Percentiles rank a stretch among this genome's conserved stretches.
Conservation (phyloP, 2,329 filamentous ascomycete species). For the Cryphonectria naterciae region DNA sequence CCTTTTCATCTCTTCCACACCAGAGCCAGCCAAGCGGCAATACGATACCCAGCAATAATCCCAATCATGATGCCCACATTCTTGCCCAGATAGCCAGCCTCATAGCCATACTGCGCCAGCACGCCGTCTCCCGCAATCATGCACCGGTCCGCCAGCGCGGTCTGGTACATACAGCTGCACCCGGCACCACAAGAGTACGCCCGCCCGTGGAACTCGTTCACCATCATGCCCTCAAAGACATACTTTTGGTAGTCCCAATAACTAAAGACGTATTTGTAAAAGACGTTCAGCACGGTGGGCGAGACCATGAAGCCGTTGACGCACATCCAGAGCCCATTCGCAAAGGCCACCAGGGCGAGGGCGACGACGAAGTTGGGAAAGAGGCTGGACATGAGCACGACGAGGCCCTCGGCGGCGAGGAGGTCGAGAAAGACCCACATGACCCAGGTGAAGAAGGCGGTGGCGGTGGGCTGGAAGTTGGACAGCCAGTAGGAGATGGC, state of each 20-base stretch:
- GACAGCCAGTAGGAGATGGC: conserved; percentile 78
- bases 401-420: conserved; percentile 78
- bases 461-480: conserved; percentile 69
- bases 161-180: conserved; percentile 74
- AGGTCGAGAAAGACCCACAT: conserved; percentile 87
- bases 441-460: conserved; percentile 76
- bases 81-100: conserved; percentile 62
- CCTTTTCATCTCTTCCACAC: conserved; percentile 37
- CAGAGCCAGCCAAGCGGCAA: conserved; percentile 69
- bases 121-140: conserved; percentile 73
- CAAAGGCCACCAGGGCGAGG: conserved; percentile 79
- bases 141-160: conserved; percentile 64
- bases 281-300: conserved; percentile 73
- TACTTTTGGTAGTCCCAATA: conserved; percentile 89
- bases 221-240: conserved; percentile 92
- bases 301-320: conserved; percentile 82
- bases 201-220: conserved; percentile 76
- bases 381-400: conserved; percentile 73
- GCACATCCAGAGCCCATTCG: conserved; percentile 89
- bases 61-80: conserved; percentile 79
- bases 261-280: conserved; percentile 86
- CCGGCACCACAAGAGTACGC: conserved; percentile 61
- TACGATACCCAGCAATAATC: conserved; percentile 74
- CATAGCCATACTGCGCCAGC: conserved; percentile 71
- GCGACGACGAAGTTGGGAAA: conserved; percentile 81